A percentile compares a stretch with the other conserved stretches of the same genome.
Conservation (phyloP, 257 asterid genomes). For the Rauvolfia tetraphylla region DNA sequence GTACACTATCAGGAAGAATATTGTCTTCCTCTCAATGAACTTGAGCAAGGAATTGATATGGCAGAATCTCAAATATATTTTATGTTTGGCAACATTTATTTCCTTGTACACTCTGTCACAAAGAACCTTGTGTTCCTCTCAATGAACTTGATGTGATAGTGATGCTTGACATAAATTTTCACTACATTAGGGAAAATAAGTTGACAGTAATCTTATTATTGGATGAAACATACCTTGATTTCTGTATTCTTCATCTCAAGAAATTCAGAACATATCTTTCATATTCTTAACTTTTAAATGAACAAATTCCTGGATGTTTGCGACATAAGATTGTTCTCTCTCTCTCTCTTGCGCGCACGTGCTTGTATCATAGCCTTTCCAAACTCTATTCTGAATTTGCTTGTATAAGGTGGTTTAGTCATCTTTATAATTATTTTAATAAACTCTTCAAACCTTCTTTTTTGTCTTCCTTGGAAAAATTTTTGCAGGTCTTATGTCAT, state of each 20-base stretch:
- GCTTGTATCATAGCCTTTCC: too few relatives aligned
- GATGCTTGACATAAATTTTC: neutral
- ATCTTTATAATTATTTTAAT: neutral
- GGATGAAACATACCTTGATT: neutral
- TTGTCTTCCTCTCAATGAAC: neutral
- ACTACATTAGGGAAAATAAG: neutral
- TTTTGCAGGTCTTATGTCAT: conserved; percentile 73
- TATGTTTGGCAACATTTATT: too few relatives aligned
- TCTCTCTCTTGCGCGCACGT: neutral
- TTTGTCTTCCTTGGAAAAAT: neutral
- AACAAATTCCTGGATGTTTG: neutral
- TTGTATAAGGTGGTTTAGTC: neutral
- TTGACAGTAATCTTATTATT: neutral
- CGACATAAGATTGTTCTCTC: neutral
- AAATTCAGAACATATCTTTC: neutral
- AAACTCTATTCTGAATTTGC: neutral
- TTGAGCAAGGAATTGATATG: too few relatives aligned
- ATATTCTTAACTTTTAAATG: neutral
- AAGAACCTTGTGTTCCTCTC: too few relatives aligned
- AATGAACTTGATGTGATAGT: neutral
- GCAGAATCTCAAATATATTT: too few relatives aligned
- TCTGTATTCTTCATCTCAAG: neutral
- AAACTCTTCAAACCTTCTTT: neutral
- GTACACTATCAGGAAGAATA: neutral
- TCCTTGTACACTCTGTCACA: too few relatives aligned